Conservation (phyloP, 495 filamentous ascomycete genomes). For the Hypomontagnella submonticulosa region DNA sequence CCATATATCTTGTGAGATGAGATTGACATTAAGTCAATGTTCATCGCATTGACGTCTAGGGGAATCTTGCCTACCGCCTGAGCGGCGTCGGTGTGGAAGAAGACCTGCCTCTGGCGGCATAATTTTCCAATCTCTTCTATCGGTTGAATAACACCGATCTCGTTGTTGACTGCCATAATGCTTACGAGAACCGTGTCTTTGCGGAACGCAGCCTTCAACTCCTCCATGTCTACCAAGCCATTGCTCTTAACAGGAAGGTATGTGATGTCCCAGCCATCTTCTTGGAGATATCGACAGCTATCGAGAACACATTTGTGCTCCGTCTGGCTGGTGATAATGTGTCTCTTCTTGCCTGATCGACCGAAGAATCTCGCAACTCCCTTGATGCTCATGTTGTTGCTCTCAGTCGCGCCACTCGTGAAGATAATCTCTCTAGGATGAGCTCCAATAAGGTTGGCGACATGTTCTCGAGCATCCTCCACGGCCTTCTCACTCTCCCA, state of each 20-base stretch:
- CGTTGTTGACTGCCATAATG: slow-evolving; percentile 99
- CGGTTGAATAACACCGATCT: slow-evolving; percentile 98
- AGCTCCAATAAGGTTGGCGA: slow-evolving; percentile 89
- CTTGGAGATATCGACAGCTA: slow-evolving; percentile 94
- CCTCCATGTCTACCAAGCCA: slow-evolving; percentile 83
- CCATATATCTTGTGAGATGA: slow-evolving; percentile 99
- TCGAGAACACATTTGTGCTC: slow-evolving; percentile 99
- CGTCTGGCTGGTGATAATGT: slow-evolving; percentile 96
- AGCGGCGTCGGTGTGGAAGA: slow-evolving; percentile 98
- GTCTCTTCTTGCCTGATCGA: slow-evolving; percentile 93
- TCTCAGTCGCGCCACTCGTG: slow-evolving; percentile 97
- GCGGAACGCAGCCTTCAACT: slow-evolving; percentile 89
- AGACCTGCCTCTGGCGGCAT: slow-evolving; percentile 90
- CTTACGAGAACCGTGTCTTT: slow-evolving; percentile 92
- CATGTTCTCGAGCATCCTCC: slow-evolving; percentile 82
- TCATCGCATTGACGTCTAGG: slow-evolving; percentile 94
- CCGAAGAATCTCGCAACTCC: slow-evolving; percentile 96
- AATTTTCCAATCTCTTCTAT: slow-evolving; percentile 92
- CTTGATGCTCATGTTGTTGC: slow-evolving; percentile 99
- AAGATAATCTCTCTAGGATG: slow-evolving; percentile 99
- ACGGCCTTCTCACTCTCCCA: slow-evolving; percentile 98
- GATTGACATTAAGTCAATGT: slow-evolving; percentile 97
- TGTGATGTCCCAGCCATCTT: slow-evolving; percentile 95
- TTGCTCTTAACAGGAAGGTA: slow-evolving; percentile 90
- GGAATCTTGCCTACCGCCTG: slow-evolving; percentile 98